These are phyloP conservation scores for Auricularia auricula-judae DNA, from an alignment of 768 basidiomycete species.

Conservation along the genomic window DNA sequence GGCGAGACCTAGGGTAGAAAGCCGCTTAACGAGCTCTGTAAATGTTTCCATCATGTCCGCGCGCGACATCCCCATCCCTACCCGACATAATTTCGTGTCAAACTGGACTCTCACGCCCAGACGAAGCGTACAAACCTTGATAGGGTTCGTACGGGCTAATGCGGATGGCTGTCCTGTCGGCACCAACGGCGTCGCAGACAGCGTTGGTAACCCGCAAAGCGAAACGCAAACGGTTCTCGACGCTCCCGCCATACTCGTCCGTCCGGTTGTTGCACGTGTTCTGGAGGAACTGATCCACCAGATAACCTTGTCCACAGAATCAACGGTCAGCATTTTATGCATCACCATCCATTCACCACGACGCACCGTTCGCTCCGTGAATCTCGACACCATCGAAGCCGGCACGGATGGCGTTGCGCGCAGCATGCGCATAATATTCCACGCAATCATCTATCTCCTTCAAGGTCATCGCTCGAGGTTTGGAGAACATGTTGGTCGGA, in stretches of 20 bases:
- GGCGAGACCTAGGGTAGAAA: constrained; percentile 27
- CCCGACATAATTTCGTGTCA: neutral
- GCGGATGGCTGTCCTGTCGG: constrained; percentile 40
- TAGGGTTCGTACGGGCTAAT: constrained; percentile 31
- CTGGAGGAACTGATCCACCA: constrained; percentile 54
- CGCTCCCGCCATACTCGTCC: constrained; percentile 58
- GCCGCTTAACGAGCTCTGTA: constrained; percentile 35
- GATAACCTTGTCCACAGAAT: constrained; percentile 18
- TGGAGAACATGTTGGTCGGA: neutral
- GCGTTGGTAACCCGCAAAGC: constrained; percentile 42
- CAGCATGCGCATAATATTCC: constrained; percentile 40
- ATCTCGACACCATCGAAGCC: constrained; percentile 60
- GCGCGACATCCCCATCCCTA: constrained; percentile 26
- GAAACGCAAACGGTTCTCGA: constrained; percentile 51
- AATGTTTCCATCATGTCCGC: constrained; percentile 45
- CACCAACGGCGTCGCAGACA: constrained; percentile 39
- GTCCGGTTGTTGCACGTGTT: constrained; percentile 42
- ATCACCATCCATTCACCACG: too few species aligned
- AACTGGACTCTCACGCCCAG: neutral
- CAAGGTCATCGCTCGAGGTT: constrained; percentile 32
- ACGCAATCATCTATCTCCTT: constrained; percentile 41
- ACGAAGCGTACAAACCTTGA: neutral
- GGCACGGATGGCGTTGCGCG: constrained; percentile 45
- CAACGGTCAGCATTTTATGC: too few species aligned
- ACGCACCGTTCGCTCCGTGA: constrained; percentile 15